Conservation (phyloP, 371 early-diverging fungal genomes). For the Mortierella sp. region DNA sequence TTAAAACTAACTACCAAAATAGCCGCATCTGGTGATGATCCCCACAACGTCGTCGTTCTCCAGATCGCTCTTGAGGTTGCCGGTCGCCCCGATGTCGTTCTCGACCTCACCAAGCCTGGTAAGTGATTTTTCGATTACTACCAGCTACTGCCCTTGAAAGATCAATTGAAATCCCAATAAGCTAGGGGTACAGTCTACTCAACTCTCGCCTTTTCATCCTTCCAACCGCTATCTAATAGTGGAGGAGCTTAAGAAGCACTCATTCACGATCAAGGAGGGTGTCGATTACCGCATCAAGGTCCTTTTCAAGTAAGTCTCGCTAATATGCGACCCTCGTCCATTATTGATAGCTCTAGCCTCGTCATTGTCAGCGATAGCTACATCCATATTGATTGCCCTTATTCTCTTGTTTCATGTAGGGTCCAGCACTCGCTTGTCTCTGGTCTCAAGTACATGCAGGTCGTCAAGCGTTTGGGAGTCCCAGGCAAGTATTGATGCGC, state of each 20-base stretch:
- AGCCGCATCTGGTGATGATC: slow-evolving; percentile 36
- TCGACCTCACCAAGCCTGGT: slow-evolving; percentile 85
- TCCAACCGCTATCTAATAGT: slow-evolving; percentile 17
- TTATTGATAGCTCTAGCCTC: background rate
- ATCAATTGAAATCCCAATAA: background rate
- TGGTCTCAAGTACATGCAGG: slow-evolving; percentile 95
- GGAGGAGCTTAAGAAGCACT: slow-evolving; percentile 73
- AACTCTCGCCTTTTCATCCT: background rate
- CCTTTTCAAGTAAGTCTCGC: slow-evolving; percentile 73
- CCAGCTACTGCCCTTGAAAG: background rate
- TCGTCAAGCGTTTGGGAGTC: slow-evolving; percentile 90
- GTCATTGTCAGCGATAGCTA: background rate
- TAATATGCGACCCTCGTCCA: background rate
- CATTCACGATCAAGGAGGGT: slow-evolving; percentile 96
- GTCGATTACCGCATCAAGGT: slow-evolving; percentile 94
- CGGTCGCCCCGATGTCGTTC: slow-evolving; percentile 85
- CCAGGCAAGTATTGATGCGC: slow-evolving; percentile 26
- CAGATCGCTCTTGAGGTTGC: slow-evolving; percentile 83
- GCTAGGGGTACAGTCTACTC: background rate
- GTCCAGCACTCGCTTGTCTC: slow-evolving; percentile 96
- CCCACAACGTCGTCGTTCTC: slow-evolving; percentile 58
- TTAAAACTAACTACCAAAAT: slow-evolving; percentile 1
- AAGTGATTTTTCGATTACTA: slow-evolving; percentile 8
- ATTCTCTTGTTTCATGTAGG: slow-evolving; percentile 48
- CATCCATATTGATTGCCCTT: background rate